Base-by-base conservation (phyloP, 495 filamentous ascomycete species). In the Lindgomyces ingoldianus region DNA sequence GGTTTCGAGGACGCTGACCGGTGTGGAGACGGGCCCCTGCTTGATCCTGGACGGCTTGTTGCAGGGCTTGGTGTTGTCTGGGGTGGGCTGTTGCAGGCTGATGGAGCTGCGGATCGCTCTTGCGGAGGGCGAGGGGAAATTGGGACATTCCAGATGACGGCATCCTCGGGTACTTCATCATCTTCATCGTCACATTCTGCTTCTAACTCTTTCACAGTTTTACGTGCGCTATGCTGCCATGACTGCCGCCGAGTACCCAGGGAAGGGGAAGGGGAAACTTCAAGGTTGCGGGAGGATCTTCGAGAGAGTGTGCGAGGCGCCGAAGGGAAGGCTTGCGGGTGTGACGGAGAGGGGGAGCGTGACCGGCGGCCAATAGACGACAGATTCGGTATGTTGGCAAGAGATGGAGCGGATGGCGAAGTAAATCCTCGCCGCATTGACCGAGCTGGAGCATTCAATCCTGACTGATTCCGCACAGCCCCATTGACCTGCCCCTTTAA, bases 91-190 rank as follows among this genome's bases (percentile, higher is more conserved):
- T 53, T 18, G 68, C 66, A 58, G 54, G 77, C 24, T 74, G 80
- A 74, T 0, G 65, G 65, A n/a, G 82, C 83, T 36, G 74, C 72
- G 3, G 81, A 76, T 47, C 90, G 83, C 66, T 91, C 88, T 48
- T 80, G 79, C 0, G 81, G 79, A 3, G 90, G 91, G 18, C 91
- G 84, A 10, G 94, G 94, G 9, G 92, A 96, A n/a, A 98, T 85
- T 0, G 94, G 94, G 8, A 98, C 90, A 70, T 98, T 98, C 81
- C 91, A 91, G 21, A 98, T 80, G 68, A 93, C 86, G 16, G 91
- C 87, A 68, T 95, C 94, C 57, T 95, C 91, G 4, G 94, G 94
- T 22, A 98, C 30, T 33, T 67, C 84, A 55, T 98, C 92, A 60
- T 96, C 94, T 11, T 86, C 87, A 60, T 96, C 90, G 73, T 93